Percentiles rank a stretch among this genome's conserved stretches.
Evolutionary conservation across 2,329 filamentous ascomycete genomes (phyloP).

Genomic region (Microdochium bolleyi): DNA sequence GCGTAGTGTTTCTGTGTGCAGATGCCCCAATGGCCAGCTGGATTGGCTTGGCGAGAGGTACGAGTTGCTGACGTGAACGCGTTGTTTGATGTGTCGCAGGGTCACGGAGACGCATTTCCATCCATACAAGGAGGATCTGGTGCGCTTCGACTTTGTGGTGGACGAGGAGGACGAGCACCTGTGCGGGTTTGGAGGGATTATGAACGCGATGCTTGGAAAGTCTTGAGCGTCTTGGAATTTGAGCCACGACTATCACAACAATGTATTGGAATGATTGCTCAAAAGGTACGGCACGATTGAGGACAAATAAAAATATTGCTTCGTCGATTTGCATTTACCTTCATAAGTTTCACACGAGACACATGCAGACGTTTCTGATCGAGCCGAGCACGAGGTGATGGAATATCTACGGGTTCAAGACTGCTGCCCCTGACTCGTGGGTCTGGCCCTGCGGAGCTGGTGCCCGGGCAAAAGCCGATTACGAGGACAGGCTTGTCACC

Average conservation of each 20-base stretch:
- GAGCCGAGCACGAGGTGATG: too few relatives aligned
- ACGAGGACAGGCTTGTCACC: neutral
- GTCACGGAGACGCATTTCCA: conserved; percentile 42
- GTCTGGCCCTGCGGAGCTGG: neutral
- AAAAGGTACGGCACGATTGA: too few relatives aligned
- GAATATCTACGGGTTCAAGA: too few relatives aligned
- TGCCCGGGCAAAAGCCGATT: neutral
- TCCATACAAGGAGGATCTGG: conserved; percentile 44
- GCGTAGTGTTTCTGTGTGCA: neutral
- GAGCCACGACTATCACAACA: too few relatives aligned
- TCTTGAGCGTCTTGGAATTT: too few relatives aligned
- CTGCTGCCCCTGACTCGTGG: too few relatives aligned
- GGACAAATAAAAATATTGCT: too few relatives aligned
- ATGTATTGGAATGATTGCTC: too few relatives aligned
- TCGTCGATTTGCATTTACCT: too few relatives aligned
- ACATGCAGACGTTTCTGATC: too few relatives aligned
- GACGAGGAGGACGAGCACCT: conserved; percentile 26
- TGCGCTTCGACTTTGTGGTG: conserved; percentile 47
- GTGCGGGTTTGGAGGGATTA: conserved; percentile 3
- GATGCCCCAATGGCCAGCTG: neutral
- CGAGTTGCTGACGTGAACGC: neutral
- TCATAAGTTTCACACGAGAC: too few relatives aligned
- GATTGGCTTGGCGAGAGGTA: neutral
- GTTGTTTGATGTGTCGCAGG: too few relatives aligned
- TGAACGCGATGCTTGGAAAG: neutral